Evolutionary conservation across 192 early-diverging fungal genomes (phyloP).

Genomic region (Chytriomyces confervae): DNA sequence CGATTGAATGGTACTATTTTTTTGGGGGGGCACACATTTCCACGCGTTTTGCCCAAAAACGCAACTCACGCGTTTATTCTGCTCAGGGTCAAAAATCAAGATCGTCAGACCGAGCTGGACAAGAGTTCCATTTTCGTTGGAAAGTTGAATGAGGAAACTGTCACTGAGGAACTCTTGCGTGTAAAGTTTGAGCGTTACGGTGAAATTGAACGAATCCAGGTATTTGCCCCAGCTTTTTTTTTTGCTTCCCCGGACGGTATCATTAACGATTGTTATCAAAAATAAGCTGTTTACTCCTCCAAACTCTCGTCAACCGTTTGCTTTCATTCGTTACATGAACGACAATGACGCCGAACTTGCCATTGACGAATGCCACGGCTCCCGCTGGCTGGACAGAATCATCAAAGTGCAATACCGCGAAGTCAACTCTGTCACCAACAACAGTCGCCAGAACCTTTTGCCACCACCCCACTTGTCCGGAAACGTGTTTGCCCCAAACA

Average conservation of each 20-base stretch:
- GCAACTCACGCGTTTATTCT: neutral
- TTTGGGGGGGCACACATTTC: neutral
- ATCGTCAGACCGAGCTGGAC: neutral
- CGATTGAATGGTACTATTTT: slow-evolving; percentile 15
- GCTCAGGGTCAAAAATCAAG: neutral
- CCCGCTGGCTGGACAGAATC: slow-evolving; percentile 19
- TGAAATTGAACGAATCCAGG: slow-evolving; percentile 11
- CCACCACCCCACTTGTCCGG: neutral
- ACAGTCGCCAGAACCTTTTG: too few species aligned
- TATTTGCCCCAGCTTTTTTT: neutral
- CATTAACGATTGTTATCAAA: neutral
- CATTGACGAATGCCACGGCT: slow-evolving; percentile 28
- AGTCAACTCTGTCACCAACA: neutral
- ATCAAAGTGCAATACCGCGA: slow-evolving; percentile 33
- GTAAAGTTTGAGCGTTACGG: slow-evolving; percentile 22
- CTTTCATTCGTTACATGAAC: slow-evolving; percentile 23
- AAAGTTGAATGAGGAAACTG: slow-evolving; percentile 14
- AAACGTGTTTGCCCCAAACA: neutral
- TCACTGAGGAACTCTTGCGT: slow-evolving; percentile 25
- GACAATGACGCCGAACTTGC: slow-evolving; percentile 26
- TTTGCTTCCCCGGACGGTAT: too few species aligned
- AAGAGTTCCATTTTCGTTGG: slow-evolving; percentile 20
- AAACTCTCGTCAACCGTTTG: slow-evolving; percentile 4
- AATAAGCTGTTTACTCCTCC: neutral
- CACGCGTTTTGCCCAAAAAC: neutral